Conservation (phyloP, 1,284 basidiomycete species). For the Puccinia triticina region DNA sequence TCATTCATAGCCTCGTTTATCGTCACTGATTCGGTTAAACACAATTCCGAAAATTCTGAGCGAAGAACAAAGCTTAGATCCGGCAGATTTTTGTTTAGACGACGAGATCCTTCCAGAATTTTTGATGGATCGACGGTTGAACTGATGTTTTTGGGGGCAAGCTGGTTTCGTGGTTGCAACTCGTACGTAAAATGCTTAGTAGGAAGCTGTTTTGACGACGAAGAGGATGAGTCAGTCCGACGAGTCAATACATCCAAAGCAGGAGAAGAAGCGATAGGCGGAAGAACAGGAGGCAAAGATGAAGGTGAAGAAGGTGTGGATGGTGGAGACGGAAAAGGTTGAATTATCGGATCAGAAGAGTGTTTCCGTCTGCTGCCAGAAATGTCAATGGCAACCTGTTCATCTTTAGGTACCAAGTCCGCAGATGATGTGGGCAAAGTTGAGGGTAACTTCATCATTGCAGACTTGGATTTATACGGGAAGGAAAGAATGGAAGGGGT, state of each 20-base stretch:
- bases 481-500: neutral
- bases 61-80: neutral
- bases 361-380: neutral
- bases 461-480: neutral
- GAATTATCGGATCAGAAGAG: no score
- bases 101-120: neutral
- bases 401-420: neutral
- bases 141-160: neutral
- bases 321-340: no score
- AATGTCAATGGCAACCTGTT: neutral
- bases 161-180: neutral
- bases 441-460: no score
- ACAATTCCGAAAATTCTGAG: neutral
- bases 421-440: no score
- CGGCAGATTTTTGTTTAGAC: neutral
- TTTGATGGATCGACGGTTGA: neutral
- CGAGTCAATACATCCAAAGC: no score
- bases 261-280: no score
- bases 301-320: neutral
- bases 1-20: neutral
- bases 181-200: no score
- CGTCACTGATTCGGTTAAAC: neutral
- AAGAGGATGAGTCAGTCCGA: no score
- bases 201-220: no score
- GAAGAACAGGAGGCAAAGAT: no score